These are phyloP conservation scores for Aciculosporium take DNA, from an alignment of 2,329 filamentous ascomycete genomes.

Conservation along the genomic window DNA sequence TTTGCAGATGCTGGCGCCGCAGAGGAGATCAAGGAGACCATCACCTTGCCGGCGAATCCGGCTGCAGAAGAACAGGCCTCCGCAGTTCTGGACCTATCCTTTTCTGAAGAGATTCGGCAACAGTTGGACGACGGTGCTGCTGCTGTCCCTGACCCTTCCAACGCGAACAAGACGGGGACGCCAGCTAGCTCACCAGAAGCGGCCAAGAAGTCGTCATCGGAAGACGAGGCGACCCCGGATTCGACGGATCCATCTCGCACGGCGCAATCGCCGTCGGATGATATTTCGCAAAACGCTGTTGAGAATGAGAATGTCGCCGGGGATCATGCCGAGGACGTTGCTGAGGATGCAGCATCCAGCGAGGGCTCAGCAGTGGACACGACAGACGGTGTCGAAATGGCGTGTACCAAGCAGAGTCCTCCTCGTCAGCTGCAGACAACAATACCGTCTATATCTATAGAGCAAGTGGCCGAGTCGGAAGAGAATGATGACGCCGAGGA, in stretches of 20 bases:
- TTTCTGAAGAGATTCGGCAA: background rate
- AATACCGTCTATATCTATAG: conserved; percentile 3
- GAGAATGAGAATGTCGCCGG: too few relatives aligned
- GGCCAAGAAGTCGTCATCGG: background rate
- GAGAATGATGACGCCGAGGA: background rate
- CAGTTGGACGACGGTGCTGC: background rate
- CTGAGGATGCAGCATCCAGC: background rate
- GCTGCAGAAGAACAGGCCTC: background rate
- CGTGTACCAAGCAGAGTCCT: background rate
- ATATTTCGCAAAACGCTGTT: too few relatives aligned
- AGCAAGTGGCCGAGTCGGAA: background rate
- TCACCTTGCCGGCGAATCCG: background rate
- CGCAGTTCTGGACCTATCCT: background rate
- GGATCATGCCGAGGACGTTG: background rate
- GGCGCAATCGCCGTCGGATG: background rate
- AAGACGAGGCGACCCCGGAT: background rate
- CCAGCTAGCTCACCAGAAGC: background rate
- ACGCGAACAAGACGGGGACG: background rate
- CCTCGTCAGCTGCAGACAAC: background rate
- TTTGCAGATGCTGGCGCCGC: background rate
- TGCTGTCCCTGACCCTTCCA: background rate
- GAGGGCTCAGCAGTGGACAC: background rate
- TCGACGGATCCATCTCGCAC: background rate
- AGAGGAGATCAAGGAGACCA: background rate
- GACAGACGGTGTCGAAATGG: background rate